Conservation (phyloP, 148 eudicot species). For the Hydrangea macrophylla region DNA sequence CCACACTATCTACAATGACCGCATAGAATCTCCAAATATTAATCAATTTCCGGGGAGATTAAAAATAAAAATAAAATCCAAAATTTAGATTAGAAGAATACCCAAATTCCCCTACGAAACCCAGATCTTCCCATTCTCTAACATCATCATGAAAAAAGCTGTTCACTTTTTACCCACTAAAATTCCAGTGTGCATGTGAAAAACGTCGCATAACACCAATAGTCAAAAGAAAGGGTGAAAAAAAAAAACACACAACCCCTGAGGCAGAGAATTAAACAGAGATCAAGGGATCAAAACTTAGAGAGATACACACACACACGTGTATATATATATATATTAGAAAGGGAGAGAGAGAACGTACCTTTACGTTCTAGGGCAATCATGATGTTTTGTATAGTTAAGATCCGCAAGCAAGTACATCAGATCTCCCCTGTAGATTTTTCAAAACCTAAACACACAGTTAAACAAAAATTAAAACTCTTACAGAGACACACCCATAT, state of each 20-base stretch:
- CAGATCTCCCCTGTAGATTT: conserved; percentile 50
- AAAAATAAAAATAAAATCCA: neutral
- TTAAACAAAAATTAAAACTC: neutral
- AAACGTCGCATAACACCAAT: neutral
- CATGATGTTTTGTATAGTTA: conserved; percentile 45
- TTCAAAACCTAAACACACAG: conserved; percentile 18
- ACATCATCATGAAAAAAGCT: neutral
- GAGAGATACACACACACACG: too few relatives aligned
- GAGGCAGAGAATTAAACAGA: conserved; percentile 7
- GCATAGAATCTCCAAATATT: neutral
- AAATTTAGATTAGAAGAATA: too few relatives aligned
- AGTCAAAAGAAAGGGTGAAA: neutral
- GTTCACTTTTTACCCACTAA: too few relatives aligned
- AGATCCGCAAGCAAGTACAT: conserved; percentile 59
- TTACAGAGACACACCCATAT: too few relatives aligned
- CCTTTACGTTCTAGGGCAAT: conserved; percentile 60
- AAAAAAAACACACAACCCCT: too few relatives aligned
- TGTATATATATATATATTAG: too few relatives aligned
- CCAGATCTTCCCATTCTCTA: neutral
- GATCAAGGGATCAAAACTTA: conserved; percentile 4
- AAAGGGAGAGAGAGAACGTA: conserved; percentile 21
- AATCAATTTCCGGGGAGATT: neutral
- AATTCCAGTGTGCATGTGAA: neutral
- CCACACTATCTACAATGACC: neutral
- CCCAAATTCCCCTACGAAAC: neutral